These are phyloP conservation scores for Oryza officinalis DNA, from an alignment of 176 grass and related monocot species.

Conservation along the genomic window DNA sequence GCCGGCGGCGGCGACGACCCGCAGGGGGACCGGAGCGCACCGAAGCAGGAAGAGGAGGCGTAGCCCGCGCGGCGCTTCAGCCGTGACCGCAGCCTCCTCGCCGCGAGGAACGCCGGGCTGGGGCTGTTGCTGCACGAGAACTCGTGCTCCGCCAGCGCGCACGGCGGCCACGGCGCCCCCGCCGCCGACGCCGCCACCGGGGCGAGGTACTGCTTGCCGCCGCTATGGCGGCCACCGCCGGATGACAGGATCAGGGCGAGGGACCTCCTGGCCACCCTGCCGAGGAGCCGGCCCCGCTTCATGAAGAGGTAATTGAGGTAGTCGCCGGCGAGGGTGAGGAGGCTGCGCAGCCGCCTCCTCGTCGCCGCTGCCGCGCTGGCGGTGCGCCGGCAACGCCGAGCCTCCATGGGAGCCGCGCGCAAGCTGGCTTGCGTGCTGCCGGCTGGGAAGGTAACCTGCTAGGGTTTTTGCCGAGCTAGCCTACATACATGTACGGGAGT, in stretches of 20 bases:
- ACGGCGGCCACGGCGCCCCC: background rate
- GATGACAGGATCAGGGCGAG: slow-evolving; percentile 27
- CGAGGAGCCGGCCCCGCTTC: slow-evolving; percentile 43
- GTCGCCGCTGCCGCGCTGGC: background rate
- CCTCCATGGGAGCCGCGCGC: background rate
- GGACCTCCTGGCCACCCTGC: slow-evolving; percentile 44
- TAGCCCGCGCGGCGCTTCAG: background rate
- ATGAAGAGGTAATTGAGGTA: slow-evolving; percentile 65
- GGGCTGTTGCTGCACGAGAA: slow-evolving; percentile 83
- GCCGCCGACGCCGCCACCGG: background rate
- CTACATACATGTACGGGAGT: background rate
- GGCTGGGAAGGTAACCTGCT: background rate
- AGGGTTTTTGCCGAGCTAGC: slow-evolving; percentile 16
- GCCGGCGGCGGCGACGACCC: background rate
- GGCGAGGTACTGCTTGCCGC: background rate
- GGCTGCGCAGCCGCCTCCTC: slow-evolving; percentile 32
- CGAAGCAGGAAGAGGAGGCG: slow-evolving; percentile 31
- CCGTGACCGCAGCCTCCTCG: slow-evolving; percentile 48
- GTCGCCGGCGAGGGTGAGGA: slow-evolving; percentile 32
- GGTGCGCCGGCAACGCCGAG: background rate
- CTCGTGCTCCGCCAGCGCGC: slow-evolving; percentile 50
- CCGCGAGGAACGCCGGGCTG: slow-evolving; percentile 37
- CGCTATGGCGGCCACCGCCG: slow-evolving; percentile 1
- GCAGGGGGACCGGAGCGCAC: slow-evolving; percentile 10
- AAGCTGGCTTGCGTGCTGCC: background rate